Evolutionary conservation across 177 flowering plant genomes (phyloP), one percentile per base, ranked within the genome.

Genomic region (Vitis hybrid): DNA sequence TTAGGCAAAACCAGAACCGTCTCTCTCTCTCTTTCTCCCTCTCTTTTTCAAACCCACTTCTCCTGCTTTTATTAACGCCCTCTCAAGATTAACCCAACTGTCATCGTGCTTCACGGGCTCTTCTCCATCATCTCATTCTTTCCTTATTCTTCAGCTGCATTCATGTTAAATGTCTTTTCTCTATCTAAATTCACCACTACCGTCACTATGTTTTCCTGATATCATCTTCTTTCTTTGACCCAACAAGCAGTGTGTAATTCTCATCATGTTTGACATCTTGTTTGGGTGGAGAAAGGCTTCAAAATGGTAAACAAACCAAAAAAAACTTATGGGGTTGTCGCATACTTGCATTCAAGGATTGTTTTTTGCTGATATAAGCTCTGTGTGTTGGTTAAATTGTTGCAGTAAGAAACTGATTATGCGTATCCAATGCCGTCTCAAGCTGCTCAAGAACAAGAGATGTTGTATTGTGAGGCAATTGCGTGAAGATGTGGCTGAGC

Each of bases 281-380:
- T 84, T 88, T 63, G 88, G 92, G 19, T 88, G 92, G 92, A 65
- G 87, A 69, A 84, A 86, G 64, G 90, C 90, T 71, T 84, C 92
- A 9, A 88, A 83, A 63, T 88, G 91, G 91, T 87, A 82, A 69
- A 1, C 13, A 26, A n/a, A 15, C 18, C 16, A 59, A 31, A 31
- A 39, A 39, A 39, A 39, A 39, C 45, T 39, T 39, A 39, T 6
- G 45, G 5, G 45, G 45, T 39, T 39, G 45, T 5, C 6, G 5
- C 45, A 39, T 39, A 39, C 45, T 39, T 39, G 52, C 12, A 6
- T 29, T 73, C 5, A 5, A 29, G 8, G 4, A 56, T 14, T 13
- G 6, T n/a, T 66, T 51, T 52, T 62, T 52, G 2, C n/a, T 34
- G 12, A 19, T 55, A 1, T 15, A 6, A 12, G 26, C 13, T 31